Base-by-base conservation (phyloP, 345 rosid species). In the Garcia nutans region DNA sequence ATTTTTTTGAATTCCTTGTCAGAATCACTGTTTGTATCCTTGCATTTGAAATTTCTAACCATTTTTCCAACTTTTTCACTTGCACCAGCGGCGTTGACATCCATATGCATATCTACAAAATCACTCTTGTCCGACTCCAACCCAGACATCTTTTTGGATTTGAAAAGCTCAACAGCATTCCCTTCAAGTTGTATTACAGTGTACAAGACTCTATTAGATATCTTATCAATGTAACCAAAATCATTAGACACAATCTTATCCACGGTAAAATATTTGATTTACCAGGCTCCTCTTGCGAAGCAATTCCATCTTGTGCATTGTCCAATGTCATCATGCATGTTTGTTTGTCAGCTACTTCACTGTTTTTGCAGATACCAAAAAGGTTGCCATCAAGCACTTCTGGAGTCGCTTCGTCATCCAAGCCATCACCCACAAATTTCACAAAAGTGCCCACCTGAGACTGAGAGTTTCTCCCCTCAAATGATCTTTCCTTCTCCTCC, bases 71-170 rank as follows among this genome's bases (percentile, higher is more conserved):
- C 33, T 1, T 50, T 37, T 68, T 22, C 56, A 17, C 16, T 64
- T n/a, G 11, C 55, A 59, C 28, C 60, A 8, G 50, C 59, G 68
- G 54, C 76, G 45, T n/a, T 62, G 55, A 20, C 47, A 22, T 56
- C 75, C 12, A 41, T 41, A 20, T 76, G 74, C 66, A 55, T 55
- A 33, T 45, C 26, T 26, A 57, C 11, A 28, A 23, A 74, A 71
- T 60, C 52, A 47, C 44, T 15, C 24, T 37, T 57, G 26, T 72
- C 74, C 55, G 33, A 22, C 50, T 80, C 58, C 1, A 45, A 16
- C 56, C 26, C 65, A 61, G 70, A 42, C 49, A 26, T 42, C 13
- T 77, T 74, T 23, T 23, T 8, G 45, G 5, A 64, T 33, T 62
- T 49, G 16, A 63, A 64, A 66, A 65, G 68, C 47, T 66, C 41